Evolutionary conservation across 352 stramenopile species (phyloP), one percentile per base, ranked within the genome.

Genomic region (Phytophthora sansomeana): DNA sequence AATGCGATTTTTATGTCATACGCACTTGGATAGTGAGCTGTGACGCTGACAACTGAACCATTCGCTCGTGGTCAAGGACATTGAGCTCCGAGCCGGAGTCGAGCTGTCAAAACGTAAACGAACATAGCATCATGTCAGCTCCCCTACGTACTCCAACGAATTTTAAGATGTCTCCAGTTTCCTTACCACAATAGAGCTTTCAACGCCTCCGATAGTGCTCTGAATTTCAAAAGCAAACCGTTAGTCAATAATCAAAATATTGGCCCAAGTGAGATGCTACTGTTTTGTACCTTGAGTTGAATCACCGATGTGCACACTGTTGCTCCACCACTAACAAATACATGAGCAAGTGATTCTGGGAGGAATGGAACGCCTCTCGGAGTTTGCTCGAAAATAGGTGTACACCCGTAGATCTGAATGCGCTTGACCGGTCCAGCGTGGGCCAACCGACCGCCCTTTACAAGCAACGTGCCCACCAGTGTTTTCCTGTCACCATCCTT

Each of bases 321-420:
- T 10, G 84, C 80, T 16, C 87, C 87, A 16, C 84, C 87, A 13
- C 68, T 93, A 7, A 93, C 70, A 41, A 91, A 87, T n/a, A 92
- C 56, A 55, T 90, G 77, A 0, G 65, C 78, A 42, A 89, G 65
- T 16, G 78, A 80, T 28, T 74, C 58, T 6, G 84, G 87, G 6
- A 95, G 29, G 43, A 95, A 95, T 13, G 50, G 61, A 4, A 77
- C 70, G 24, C 72, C 75, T 49, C 74, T 73, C 0, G 75, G 74
- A 0, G 80, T 90, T 39, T 75, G 21, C 33, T 87, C 56, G 38
- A 87, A 95, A 19, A 95, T 83, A 14, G 84, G 80, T 13, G 87
- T 92, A 69, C 87, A 95, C 14, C 84, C 84, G 56, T 90, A 93
- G 47, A 92, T 85, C 55, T 83, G 79, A 26, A 91, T 79, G 1